Conservation (phyloP, 805 yeast species). For the Ogataea trehalophila region DNA sequence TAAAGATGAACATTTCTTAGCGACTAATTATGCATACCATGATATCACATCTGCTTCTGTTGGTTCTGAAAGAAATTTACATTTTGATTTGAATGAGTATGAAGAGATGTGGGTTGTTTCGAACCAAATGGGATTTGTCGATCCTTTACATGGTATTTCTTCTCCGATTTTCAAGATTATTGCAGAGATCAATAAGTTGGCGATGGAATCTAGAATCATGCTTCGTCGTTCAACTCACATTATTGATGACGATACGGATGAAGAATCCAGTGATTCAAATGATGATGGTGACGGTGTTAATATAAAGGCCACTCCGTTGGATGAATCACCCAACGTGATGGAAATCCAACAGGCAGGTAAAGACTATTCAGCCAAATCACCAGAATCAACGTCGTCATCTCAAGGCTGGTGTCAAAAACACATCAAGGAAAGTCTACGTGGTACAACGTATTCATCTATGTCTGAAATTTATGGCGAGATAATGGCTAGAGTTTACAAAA, state of each 20-base stretch:
- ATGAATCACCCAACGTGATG: conserved; percentile 5
- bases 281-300: conserved; percentile 2
- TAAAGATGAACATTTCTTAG: conserved; percentile 65
- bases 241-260: conserved; percentile 7
- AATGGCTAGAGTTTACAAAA: conserved; percentile 30
- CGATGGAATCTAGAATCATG: conserved; percentile 44
- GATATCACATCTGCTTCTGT: conserved; percentile 65
- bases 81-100: conserved; percentile 59
- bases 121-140: conserved; percentile 42
- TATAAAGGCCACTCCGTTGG: conserved; percentile 5
- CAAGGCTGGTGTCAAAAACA: conserved; percentile 15
- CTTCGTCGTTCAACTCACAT: conserved; percentile 12
- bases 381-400: conserved; percentile 19
- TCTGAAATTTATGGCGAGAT: conserved; percentile 33
- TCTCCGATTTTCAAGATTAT: conserved; percentile 61
- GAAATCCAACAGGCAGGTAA: not conserved
- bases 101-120: conserved; percentile 41
- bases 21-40: conserved; percentile 76
- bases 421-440: conserved; percentile 12
- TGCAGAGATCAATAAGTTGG: conserved; percentile 63
- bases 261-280: not conserved
- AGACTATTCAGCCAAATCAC: conserved; percentile 8
- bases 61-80: conserved; percentile 54
- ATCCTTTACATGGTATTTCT: conserved; percentile 70
- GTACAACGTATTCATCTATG: conserved; percentile 18